phyloP scores from a whole-genome alignment of 2,329 filamentous ascomycete species.

The Calonectria naviculata region DNA sequence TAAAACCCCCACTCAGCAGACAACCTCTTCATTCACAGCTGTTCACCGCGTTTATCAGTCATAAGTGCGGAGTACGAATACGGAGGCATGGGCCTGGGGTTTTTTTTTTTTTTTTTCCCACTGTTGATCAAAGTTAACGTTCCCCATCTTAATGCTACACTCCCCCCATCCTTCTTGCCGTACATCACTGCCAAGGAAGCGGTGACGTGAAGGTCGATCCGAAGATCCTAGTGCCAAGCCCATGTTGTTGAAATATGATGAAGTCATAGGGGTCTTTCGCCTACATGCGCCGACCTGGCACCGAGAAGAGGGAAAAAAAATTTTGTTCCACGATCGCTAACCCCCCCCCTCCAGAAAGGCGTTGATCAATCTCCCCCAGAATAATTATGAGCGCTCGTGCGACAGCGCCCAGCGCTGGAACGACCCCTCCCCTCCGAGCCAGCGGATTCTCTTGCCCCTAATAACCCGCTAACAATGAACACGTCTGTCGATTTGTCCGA shows the following conservation, averaged over 20 bases:
- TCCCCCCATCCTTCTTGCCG: slow-evolving; percentile 29
- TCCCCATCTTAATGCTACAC: slow-evolving; percentile 7
- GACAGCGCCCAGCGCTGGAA: slow-evolving; percentile 7
- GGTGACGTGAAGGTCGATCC: slow-evolving; percentile 23
- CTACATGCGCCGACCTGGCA: slow-evolving; percentile 24
- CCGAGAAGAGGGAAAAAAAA: background rate
- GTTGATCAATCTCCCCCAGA: slow-evolving; percentile 22
- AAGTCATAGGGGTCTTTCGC: slow-evolving; percentile 45
- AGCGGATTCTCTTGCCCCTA: background rate
- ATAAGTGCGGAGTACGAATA: slow-evolving; percentile 24
- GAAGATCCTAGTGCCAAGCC: slow-evolving; percentile 16
- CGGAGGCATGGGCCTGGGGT: slow-evolving; percentile 14
- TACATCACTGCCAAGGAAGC: slow-evolving; percentile 33
- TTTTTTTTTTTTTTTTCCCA: background rate
- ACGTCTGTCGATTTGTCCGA: background rate
- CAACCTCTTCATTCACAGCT: slow-evolving; percentile 9
- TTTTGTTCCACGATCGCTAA: background rate
- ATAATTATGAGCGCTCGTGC: slow-evolving; percentile 15
- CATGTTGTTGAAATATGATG: slow-evolving; percentile 32
- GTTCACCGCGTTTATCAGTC: slow-evolving; percentile 27
- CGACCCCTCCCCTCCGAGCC: slow-evolving; percentile 6
- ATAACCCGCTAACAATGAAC: background rate
- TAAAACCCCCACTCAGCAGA: slow-evolving; percentile 24
- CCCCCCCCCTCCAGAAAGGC: background rate
- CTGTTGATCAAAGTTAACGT: slow-evolving; percentile 4